Conservation (phyloP, 441 rosid species). For the Isatis lusitanica region DNA sequence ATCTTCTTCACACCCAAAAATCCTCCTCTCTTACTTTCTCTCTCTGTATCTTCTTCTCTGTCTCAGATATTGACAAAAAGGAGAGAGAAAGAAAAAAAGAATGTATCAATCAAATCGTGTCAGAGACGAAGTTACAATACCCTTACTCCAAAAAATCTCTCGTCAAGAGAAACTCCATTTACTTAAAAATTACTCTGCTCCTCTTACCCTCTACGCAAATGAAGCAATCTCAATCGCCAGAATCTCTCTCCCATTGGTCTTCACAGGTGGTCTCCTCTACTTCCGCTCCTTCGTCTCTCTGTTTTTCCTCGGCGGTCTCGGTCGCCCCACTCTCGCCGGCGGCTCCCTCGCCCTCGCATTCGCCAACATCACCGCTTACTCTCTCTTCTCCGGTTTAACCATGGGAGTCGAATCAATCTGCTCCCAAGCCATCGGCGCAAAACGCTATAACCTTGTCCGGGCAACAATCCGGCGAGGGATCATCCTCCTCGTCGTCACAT, state of each 20-base stretch:
- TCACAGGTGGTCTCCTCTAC: slow-evolving; percentile 78
- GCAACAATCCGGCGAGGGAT: slow-evolving; percentile 65
- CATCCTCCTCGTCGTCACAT: slow-evolving; percentile 54
- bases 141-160: slow-evolving; percentile 37
- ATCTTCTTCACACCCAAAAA: slow-evolving; percentile 21
- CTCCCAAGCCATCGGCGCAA: slow-evolving; percentile 88
- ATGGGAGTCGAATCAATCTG: slow-evolving; percentile 94
- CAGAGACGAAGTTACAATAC: slow-evolving; percentile 33
- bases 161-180: slow-evolving; percentile 22
- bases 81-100: slow-evolving; percentile 4
- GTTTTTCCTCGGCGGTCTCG: slow-evolving; percentile 74
- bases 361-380: slow-evolving; percentile 90
- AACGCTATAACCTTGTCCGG: slow-evolving; percentile 52
- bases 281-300: slow-evolving; percentile 86
- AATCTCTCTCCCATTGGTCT: slow-evolving; percentile 69
- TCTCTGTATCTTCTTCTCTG: background rate
- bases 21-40: background rate
- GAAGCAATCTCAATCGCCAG: slow-evolving; percentile 57
- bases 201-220: slow-evolving; percentile 33
- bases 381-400: slow-evolving; percentile 83
- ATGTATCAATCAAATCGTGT: slow-evolving; percentile 45
- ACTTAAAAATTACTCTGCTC: slow-evolving; percentile 7
- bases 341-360: slow-evolving; percentile 87
- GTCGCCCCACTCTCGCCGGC: slow-evolving; percentile 72
- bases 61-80: slow-evolving; percentile 10